These are phyloP conservation scores for Leccinum truebloodii DNA, from an alignment of 768 basidiomycete genomes.

Conservation along the genomic window DNA sequence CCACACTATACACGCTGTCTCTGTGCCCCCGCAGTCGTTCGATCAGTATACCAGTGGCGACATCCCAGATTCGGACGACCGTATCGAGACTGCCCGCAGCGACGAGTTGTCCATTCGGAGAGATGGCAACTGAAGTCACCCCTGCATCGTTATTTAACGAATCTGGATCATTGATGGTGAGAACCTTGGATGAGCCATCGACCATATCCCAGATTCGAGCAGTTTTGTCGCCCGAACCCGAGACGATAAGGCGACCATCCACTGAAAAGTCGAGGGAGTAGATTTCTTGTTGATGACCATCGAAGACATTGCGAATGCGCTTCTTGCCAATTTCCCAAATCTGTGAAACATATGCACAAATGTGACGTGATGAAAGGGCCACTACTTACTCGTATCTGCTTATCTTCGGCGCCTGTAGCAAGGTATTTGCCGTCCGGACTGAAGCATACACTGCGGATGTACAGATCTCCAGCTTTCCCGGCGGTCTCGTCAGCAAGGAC, in stretches of 20 bases:
- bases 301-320: constrained; percentile 76
- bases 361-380: neutral
- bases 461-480: constrained; percentile 76
- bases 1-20: constrained; percentile 86
- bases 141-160: constrained; percentile 55
- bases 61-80: constrained; percentile 81
- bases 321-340: constrained; percentile 91
- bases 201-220: constrained; percentile 73
- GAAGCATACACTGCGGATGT: constrained; percentile 86
- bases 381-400: constrained; percentile 75
- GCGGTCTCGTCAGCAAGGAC: constrained; percentile 78
- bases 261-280: constrained; percentile 90
- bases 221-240: constrained; percentile 78
- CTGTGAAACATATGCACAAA: constrained; percentile 39
- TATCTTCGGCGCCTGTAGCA: constrained; percentile 88
- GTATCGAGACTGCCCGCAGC: constrained; percentile 74
- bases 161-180: constrained; percentile 50
- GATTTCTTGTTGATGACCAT: constrained; percentile 91
- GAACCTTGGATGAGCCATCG: constrained; percentile 35
- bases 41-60: constrained; percentile 60
- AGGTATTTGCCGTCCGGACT: constrained; percentile 70
- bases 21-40: constrained; percentile 77
- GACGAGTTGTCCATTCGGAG: constrained; percentile 68
- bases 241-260: constrained; percentile 86
- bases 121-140: constrained; percentile 79